These are phyloP conservation scores for Pleurotus sapidus DNA, from an alignment of 768 basidiomycete genomes.

Conservation along the genomic window DNA sequence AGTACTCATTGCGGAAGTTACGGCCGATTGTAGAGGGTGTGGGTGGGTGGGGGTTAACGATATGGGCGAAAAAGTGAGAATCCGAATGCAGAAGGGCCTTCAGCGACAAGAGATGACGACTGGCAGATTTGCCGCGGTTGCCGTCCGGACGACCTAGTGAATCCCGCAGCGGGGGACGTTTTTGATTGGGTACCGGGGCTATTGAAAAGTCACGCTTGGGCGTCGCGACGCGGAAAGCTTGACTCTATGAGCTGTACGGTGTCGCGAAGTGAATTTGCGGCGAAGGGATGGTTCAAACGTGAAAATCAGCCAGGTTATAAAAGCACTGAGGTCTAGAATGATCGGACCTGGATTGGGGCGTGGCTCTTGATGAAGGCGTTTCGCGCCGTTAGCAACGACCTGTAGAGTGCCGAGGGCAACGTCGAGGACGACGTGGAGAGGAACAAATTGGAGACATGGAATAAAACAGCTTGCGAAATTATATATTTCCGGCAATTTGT, in stretches of 20 bases:
- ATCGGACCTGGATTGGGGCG: slow-evolving; percentile 25
- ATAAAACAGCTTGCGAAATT: background rate
- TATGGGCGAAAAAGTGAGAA: background rate
- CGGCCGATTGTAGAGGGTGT: slow-evolving; percentile 11
- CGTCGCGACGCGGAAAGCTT: slow-evolving; percentile 3
- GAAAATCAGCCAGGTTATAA: slow-evolving; percentile 1
- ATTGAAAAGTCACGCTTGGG: background rate
- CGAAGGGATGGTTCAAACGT: background rate
- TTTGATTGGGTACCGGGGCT: slow-evolving; percentile 9
- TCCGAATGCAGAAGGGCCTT: slow-evolving; percentile 24
- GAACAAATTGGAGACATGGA: slow-evolving; percentile 16
- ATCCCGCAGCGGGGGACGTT: slow-evolving; percentile 13
- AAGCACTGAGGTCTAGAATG: slow-evolving; percentile 16
- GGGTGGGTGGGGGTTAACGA: slow-evolving; percentile 1
- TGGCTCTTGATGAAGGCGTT: slow-evolving; percentile 6
- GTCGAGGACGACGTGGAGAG: slow-evolving; percentile 12
- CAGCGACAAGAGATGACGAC: slow-evolving; percentile 19
- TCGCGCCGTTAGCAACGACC: background rate
- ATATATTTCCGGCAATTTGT: background rate
- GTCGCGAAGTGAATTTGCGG: background rate
- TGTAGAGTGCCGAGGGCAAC: slow-evolving; percentile 3
- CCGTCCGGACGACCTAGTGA: slow-evolving; percentile 19
- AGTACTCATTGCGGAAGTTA: slow-evolving; percentile 40
- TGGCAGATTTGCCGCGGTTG: slow-evolving; percentile 12
- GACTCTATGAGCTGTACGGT: background rate